These are phyloP conservation scores for Phialophora chinensis DNA, from an alignment of 2,329 filamentous ascomycete species.

Conservation along the genomic window DNA sequence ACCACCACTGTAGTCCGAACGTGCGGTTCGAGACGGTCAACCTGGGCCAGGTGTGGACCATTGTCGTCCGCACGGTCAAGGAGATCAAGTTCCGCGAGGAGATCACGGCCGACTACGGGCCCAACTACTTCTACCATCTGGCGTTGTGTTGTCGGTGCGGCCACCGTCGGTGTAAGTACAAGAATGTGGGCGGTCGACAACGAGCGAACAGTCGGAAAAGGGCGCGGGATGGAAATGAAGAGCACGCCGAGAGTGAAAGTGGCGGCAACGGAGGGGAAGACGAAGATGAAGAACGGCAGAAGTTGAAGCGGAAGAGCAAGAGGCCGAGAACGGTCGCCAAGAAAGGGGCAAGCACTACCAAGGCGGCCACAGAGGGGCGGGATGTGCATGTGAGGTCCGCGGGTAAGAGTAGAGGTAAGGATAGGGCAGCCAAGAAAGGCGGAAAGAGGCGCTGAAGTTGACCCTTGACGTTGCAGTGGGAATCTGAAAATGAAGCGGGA, in stretches of 20 bases:
- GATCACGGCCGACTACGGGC: conserved; percentile 34
- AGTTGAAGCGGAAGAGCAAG: background rate
- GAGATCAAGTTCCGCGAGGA: conserved; percentile 33
- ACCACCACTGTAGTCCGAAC: conserved; percentile 35
- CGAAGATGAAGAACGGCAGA: no score
- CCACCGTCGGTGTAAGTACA: conserved; percentile 9
- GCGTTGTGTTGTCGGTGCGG: conserved; percentile 30
- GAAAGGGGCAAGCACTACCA: background rate
- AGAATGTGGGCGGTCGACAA: background rate
- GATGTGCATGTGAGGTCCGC: background rate
- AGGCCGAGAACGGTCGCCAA: background rate
- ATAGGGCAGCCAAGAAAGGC: background rate
- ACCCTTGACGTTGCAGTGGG: background rate
- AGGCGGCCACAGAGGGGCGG: background rate
- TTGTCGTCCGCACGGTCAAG: conserved; percentile 18
- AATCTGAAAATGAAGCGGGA: background rate
- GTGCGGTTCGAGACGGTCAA: conserved; percentile 12
- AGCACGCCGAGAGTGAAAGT: background rate
- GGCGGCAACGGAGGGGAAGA: background rate
- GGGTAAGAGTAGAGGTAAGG: background rate
- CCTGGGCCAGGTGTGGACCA: conserved; percentile 18
- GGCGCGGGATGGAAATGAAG: background rate
- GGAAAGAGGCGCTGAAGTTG: background rate
- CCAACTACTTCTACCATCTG: conserved; percentile 26
- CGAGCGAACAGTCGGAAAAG: background rate